Base-by-base conservation (phyloP, 2,329 filamentous ascomycete species). In the Xylariaceae sp. region DNA sequence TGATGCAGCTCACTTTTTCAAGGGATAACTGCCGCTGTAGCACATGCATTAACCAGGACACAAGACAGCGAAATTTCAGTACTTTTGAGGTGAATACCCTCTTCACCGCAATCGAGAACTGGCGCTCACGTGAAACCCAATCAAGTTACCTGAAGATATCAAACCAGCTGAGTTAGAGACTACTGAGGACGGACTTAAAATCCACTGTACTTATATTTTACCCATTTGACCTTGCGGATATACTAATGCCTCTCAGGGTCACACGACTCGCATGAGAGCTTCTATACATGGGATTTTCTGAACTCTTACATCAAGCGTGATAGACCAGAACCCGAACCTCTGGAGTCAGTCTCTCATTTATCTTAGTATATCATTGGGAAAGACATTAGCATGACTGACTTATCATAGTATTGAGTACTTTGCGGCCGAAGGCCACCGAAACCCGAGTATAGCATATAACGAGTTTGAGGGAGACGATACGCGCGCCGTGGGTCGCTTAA, bases 21-120 rank as follows among this genome's bases (percentile, higher is more conserved):
- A 86, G 88, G 58, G 88, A 92, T 63, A 88, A 90, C 64, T 92
- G 89, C 65, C 86, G 84, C 53, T 92, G 88, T 66, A 63, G 70
- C 1, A 69, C 75, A 55, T 92, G 89, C 66, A 78, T 88, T 20
- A 86, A 91, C 69, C 81, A 82, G 51, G 81, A 85, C 56, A 92
- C 89, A 4, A 83, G 79, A 69, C 89, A 92, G 70, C 77, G 87
- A 21, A 80, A 82, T 44, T 77, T 88, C 50, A 81, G 91, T 64
- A 89, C 85, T 0, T 90, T 90, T 62, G 76, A 80, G 51, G 84
- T 88, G 7, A 32, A 46, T 42, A 43, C 44, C 39, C 36, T 58
- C 37, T 29, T 20, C 21, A 6, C 32, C 11, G 24, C 9, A 23
- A 23, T 24, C 9, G 18, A 20, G 6, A 3, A 15, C 37, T 16